Conservation (phyloP, 192 early-diverging fungal genomes). For the Backusella tuberculispora region DNA sequence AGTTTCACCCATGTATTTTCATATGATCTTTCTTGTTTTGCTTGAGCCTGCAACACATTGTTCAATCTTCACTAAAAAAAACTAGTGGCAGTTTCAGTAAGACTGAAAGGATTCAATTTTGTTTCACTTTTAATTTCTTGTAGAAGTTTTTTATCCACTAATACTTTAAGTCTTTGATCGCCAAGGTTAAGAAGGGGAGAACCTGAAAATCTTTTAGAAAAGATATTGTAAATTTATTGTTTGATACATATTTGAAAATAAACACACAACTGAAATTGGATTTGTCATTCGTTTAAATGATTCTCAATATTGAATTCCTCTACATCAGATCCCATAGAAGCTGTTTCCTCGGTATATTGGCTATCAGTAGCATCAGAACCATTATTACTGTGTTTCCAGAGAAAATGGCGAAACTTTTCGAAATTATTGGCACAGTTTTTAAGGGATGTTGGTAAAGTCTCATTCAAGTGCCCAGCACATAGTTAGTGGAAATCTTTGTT, state of each 20-base stretch:
- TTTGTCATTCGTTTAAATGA: not conserved
- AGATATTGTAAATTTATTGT: not conserved
- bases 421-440: no score
- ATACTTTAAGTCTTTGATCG: not conserved
- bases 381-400: no score
- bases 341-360: no score
- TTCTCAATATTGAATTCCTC: not conserved
- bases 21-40: slow-evolving; percentile 17
- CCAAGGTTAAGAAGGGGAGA: not conserved
- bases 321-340: no score
- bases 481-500: no score
- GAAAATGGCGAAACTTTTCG: no score
- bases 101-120: not conserved
- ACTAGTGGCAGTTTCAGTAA: not conserved
- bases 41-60: slow-evolving; percentile 11
- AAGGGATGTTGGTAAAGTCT: no score
- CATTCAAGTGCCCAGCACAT: no score
- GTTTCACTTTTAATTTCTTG: not conserved
- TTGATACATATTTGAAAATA: not conserved
- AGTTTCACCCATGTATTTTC: slow-evolving; percentile 12
- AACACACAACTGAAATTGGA: not conserved
- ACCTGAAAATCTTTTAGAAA: not conserved
- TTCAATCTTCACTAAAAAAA: no score
- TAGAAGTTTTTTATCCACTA: not conserved
- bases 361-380: no score